A percentile compares a stretch with the other conserved stretches of the same genome.
These are phyloP conservation scores for Urochloa ruziziensis DNA, from an alignment of 176 grass and related monocot genomes.

Conservation along the genomic window DNA sequence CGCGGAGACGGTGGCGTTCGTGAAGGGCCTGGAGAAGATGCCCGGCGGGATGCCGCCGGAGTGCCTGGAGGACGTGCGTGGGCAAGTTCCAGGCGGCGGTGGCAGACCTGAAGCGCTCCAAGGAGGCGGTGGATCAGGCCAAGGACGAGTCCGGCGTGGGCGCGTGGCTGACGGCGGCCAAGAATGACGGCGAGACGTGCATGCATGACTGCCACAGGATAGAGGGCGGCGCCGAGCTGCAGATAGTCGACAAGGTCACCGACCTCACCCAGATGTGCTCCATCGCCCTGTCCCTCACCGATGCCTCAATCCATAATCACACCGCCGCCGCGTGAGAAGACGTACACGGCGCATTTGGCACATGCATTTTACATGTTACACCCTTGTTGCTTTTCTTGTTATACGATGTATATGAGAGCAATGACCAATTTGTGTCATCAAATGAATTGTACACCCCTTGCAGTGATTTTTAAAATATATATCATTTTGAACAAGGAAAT, in stretches of 20 bases:
- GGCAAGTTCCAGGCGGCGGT: slow-evolving; percentile 49
- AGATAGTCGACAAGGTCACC: slow-evolving; percentile 24
- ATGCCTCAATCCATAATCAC: neutral
- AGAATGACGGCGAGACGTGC: slow-evolving; percentile 49
- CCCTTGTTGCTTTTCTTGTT: neutral
- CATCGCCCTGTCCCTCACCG: slow-evolving; percentile 39
- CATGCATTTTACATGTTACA: neutral
- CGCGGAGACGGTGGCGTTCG: slow-evolving; percentile 33
- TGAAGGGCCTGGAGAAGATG: neutral
- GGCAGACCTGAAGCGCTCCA: slow-evolving; percentile 43
- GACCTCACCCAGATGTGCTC: slow-evolving; percentile 49
- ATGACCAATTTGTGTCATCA: neutral
- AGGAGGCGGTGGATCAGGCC: slow-evolving; percentile 32
- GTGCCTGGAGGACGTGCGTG: slow-evolving; percentile 55
- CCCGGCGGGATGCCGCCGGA: slow-evolving; percentile 15
- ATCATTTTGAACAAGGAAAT: too few relatives aligned
- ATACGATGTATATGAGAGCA: neutral
- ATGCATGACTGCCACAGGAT: slow-evolving; percentile 19
- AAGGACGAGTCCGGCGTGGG: slow-evolving; percentile 25
- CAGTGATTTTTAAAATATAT: too few relatives aligned
- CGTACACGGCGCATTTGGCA: neutral
- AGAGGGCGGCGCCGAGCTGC: slow-evolving; percentile 30
- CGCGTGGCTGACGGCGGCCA: slow-evolving; percentile 35
- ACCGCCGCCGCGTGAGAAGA: neutral
- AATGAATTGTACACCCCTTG: neutral